Evolutionary conservation across 768 basidiomycete species (phyloP), one percentile per base, ranked within the genome.

Genomic region (Lyophyllum decastes): DNA sequence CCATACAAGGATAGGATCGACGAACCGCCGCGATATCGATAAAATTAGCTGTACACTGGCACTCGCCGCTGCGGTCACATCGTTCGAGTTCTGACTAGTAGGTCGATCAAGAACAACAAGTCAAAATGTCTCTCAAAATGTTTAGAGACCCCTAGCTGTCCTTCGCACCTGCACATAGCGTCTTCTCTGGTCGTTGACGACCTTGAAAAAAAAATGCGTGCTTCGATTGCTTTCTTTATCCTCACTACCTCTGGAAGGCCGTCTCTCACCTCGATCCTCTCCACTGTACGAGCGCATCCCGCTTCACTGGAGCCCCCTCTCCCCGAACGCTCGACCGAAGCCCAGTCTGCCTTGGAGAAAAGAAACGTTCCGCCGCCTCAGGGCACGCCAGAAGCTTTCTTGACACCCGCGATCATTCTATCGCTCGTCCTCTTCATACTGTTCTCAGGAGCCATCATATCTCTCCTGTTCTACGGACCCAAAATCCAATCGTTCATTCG

Each of bases 381-480:
- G 17, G 40, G n/a, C 9, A 19, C 24, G 8, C 43, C 45, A 34
- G 33, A 27, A 33, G 26, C 21, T 26, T 49, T 58, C 41, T 22
- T 64, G 25, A 62, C 63, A 38, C 57, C 63, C 24, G 61, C 59
- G 12, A 61, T 61, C 38, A 56, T 63, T 51, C 54, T 67, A 51
- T 63, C 59, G 4, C 38, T 66, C 2, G 30, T 63, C 2, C 54
- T 68, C 8, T 63, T 66, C 34, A 22, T 68, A 25, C 47, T 67
- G 0, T 45, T 67, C 35, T 57, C 67, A 22, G 52, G 52, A 14
- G 41, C 61, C n/a, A 48, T 63, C 30, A 54, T 64, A 46, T 51
- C 59, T 9, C 34, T 63, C 38, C 60, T 60, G 14, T 59, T 67
- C 17, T 67, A 62, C 25, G 63, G 62, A 0, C 56, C 50, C 14